Percentiles rank a stretch among this genome's conserved stretches.
Conservation (phyloP, 2,329 filamentous ascomycete species). For the Scolecobasidium constrictum region DNA sequence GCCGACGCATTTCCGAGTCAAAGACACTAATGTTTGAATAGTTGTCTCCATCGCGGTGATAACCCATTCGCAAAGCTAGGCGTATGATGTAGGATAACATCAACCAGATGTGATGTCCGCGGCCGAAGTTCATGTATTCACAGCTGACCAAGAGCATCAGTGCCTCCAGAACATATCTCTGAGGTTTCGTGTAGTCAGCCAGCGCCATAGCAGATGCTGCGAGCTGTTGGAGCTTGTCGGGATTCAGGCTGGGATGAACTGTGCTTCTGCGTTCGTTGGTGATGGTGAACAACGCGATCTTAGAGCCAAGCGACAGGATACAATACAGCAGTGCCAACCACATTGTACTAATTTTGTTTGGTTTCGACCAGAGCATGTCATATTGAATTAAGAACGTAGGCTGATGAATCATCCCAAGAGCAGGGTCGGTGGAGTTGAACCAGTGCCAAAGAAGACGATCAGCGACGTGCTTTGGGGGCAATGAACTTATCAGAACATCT, state of each 20-base stretch:
- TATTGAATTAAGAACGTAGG: constrained; percentile 11
- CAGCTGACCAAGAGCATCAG: constrained; percentile 7
- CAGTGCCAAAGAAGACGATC: constrained; percentile 8
- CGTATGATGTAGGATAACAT: constrained; percentile 29
- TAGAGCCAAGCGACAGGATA: constrained; percentile 9
- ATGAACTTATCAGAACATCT: background rate
- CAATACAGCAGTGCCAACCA: constrained; percentile 11
- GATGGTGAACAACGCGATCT: background rate
- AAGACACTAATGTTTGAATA: constrained; percentile 24
- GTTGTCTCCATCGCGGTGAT: constrained; percentile 28
- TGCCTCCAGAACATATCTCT: constrained; percentile 8
- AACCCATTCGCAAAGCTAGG: constrained; percentile 30
- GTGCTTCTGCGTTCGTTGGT: background rate
- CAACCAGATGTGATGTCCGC: constrained; percentile 28
- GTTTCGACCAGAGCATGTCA: constrained; percentile 8
- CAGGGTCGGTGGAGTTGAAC: constrained; percentile 10
- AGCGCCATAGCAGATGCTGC: constrained; percentile 7
- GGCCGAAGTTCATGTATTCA: constrained; percentile 15
- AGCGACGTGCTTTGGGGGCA: constrained; percentile 2
- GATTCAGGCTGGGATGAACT: background rate
- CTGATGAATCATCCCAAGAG: constrained; percentile 7
- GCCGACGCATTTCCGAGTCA: constrained; percentile 31
- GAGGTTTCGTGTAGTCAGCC: constrained; percentile 6
- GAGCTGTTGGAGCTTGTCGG: constrained; percentile 5
- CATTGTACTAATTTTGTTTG: background rate